Conservation (phyloP, 208 protist genomes). For the Plasmodiophora brassicae region DNA sequence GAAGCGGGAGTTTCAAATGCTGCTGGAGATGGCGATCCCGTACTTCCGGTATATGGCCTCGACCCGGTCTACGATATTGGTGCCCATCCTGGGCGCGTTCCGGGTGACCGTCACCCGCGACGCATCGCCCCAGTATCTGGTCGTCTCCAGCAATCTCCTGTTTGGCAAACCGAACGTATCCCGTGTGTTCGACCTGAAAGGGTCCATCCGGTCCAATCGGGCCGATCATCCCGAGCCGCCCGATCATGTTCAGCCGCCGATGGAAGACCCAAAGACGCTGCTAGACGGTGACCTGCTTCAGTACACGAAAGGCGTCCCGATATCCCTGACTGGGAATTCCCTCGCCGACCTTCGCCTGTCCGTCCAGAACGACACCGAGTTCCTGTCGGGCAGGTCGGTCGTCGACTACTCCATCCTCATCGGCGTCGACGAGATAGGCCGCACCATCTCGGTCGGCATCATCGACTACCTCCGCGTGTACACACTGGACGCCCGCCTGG, state of each 20-base stretch:
- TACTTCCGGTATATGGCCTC: not conserved
- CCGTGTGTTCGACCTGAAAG: slow-evolving; percentile 17
- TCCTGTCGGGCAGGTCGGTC: not conserved
- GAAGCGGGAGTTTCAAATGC: not conserved
- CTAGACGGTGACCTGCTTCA: not conserved
- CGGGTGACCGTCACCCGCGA: not conserved
- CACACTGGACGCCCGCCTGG: not conserved
- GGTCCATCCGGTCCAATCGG: not conserved
- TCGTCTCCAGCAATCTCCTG: not conserved
- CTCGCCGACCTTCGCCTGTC: not conserved
- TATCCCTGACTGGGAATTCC: not conserved
- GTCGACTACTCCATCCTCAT: slow-evolving; percentile 8
- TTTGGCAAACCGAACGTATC: not conserved
- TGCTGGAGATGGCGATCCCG: not conserved
- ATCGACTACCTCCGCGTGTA: slow-evolving; percentile 5
- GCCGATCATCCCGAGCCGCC: too few species aligned
- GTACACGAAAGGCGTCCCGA: not conserved
- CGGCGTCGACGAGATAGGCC: not conserved
- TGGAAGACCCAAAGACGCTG: not conserved
- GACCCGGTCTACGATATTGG: not conserved
- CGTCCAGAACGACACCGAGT: not conserved
- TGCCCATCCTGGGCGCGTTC: not conserved
- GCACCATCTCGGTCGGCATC: not conserved
- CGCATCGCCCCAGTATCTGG: not conserved
- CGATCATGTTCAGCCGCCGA: too few species aligned